Conservation (phyloP, 306 rosid species). For the Cyamopsis tetragonoloba region DNA sequence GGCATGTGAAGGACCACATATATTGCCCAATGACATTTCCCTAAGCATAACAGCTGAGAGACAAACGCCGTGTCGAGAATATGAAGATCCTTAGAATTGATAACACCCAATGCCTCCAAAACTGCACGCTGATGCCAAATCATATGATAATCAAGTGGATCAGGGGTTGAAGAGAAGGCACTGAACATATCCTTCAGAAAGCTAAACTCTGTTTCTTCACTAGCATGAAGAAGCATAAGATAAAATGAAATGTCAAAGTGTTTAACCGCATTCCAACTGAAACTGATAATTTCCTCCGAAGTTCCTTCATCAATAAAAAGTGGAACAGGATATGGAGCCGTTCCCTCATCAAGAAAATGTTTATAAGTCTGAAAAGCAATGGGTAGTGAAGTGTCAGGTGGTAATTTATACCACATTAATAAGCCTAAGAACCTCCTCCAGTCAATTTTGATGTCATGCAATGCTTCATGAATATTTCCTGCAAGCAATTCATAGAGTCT, state of each 20-base stretch:
- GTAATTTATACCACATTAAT: constrained; percentile 83
- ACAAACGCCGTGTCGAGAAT: constrained; percentile 84
- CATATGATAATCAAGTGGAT: constrained; percentile 97
- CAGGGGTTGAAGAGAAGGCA: constrained; percentile 82
- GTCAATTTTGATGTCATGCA: constrained; percentile 59
- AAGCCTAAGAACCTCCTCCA: constrained; percentile 96
- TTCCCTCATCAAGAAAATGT: constrained; percentile 65
- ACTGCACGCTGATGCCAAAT: constrained; percentile 92
- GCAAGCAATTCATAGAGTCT: constrained; percentile 81
- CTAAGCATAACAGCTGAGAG: constrained; percentile 78
- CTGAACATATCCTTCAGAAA: constrained; percentile 77
- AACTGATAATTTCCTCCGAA: constrained; percentile 41
- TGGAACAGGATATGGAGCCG: constrained; percentile 88
- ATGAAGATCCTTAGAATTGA: constrained; percentile 78
- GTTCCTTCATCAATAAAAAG: constrained; percentile 76
- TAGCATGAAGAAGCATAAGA: constrained; percentile 95
- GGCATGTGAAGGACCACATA: constrained; percentile 94
- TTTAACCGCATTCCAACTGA: constrained; percentile 35
- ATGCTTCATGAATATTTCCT: constrained; percentile 67
- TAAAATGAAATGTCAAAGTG: constrained; percentile 81
- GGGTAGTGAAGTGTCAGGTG: constrained; percentile 71
- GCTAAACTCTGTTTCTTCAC: constrained; percentile 49
- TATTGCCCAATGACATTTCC: constrained; percentile 96
- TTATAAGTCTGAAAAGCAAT: constrained; percentile 62
- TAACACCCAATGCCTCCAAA: constrained; percentile 86